phyloP scores from a whole-genome alignment of 306 rosid species.

The Luffa aegyptiaca region DNA sequence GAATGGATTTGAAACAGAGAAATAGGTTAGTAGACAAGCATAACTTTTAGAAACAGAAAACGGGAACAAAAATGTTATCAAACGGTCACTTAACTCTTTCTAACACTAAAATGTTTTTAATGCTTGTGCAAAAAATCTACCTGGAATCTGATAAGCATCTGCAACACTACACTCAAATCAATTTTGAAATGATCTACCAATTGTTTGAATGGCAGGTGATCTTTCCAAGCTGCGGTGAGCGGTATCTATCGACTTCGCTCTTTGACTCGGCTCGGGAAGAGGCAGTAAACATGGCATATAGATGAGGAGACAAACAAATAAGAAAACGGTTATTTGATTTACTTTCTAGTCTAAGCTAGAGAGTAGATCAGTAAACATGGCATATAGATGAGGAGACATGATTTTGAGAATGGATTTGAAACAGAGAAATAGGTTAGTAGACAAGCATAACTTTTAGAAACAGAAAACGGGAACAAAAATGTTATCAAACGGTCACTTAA shows the following conservation, averaged over 20 bases:
- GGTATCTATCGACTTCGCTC: constrained; percentile 49
- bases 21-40: background rate
- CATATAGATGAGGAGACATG: no score
- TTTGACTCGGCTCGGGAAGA: constrained; percentile 47
- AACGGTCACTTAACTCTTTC: background rate
- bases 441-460: background rate
- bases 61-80: background rate
- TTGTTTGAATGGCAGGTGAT: constrained; percentile 25
- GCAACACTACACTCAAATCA: background rate
- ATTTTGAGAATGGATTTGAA: background rate
- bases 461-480: background rate
- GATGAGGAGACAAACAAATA: background rate
- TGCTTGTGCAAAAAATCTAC: background rate
- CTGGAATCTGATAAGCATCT: background rate
- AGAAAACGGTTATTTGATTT: background rate
- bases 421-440: background rate
- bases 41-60: background rate
- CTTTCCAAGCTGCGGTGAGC: constrained; percentile 68
- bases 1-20: background rate
- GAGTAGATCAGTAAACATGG: no score
- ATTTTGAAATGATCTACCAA: background rate
- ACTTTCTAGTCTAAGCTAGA: background rate
- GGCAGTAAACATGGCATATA: constrained; percentile 41
- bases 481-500: background rate
- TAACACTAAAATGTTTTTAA: background rate